Evolutionary conservation across 2,329 filamentous ascomycete genomes (phyloP), one percentile per base, ranked within the genome.

Genomic region (Magnaporthiopsis rhizophila): DNA sequence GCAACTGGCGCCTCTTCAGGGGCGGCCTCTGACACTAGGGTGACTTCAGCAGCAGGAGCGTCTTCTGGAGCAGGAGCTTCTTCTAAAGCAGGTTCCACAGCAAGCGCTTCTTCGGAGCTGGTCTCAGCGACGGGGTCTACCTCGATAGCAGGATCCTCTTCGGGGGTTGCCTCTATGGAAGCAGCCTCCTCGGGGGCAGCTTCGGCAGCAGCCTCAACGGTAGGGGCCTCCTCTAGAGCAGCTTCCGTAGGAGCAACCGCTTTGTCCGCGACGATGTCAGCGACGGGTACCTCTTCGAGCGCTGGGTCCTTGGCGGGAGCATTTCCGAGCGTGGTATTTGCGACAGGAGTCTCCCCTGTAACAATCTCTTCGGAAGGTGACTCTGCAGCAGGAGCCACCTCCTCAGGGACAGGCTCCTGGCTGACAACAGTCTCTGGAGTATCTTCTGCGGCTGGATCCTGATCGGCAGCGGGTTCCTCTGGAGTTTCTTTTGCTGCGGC

Each of bases 361-460:
- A 28, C 26, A 45, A 21, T 30, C 9, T 58, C n/a, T n/a, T 63
- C 62, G 7, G 26, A 11, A 26, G 8, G 24, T 36, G 62, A 7
- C 32, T 61, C 59, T 38, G 8, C 11, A 26, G 24, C 3, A 12
- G 24, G 8, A 26, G 36, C 8, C 1, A 13, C 59, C 6, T 61
- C 59, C 11, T 60, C 59, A 15, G 32, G 4, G 28, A 60, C n/a
- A 32, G 28, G 8, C 26, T 59, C 13, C 11, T 34, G 24, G 21
- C 30, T 15, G 13, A 7, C 26, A 24, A 13, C 28, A 15, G 15
- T 3, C n/a, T 38, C 26, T 18, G 57, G 6, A 58, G 24, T 12
- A 7, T 24, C 12, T 15, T 61, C 36, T 26, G 64, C 63, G 2
- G 61, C n/a, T 12, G 67, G 68, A 60, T 68, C 67, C 45, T 73